Evolutionary conservation across 2,329 filamentous ascomycete genomes (phyloP), one percentile per base, ranked within the genome.

Genomic region (Penicillium thymicola): DNA sequence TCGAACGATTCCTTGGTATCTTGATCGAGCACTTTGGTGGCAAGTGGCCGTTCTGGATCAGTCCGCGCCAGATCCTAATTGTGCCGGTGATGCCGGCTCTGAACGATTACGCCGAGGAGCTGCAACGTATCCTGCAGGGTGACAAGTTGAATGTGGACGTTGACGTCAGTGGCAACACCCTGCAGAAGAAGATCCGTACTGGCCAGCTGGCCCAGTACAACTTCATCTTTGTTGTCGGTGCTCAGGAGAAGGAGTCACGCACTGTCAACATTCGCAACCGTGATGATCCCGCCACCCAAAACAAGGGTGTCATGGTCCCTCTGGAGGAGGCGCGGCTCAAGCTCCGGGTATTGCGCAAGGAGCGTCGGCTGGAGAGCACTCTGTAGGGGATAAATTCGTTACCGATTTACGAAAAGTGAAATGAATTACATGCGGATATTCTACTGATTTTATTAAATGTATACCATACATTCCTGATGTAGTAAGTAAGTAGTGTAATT

Each of bases 211-310:
- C 73, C 8, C 75, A 79, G 65, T 81, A 80, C 64, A 81, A 81
- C 67, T 80, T 81, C 62, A 80, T 80, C 53, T 79, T 81, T 51
- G 85, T 88, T 36, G 83, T 88, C 18, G 85, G 85, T 55, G 84
- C 83, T 4, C 76, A 84, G 67, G 85, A 88, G 74, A 81, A 79
- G 71, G 80, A 85, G 61, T 75, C 75, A 21, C 76, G 82, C 57
- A 79, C 81, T 4, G 83, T 87, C 59, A 88, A 87, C 69, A 84
- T 87, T 65, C 78, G 85, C 41, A 87, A 87, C 71, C 77, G 85
- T 50, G 85, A 88, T 65, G 82, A 86, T 63, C 82, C 81, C 18
- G 77, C 78, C 41, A 85, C 82, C 10, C 85, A 87, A 72, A 81
- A 83, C 62, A 79, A 83, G 75, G 85, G 85, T 28, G 79, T 85